Conservation (phyloP, 2,329 filamentous ascomycete genomes). For the Pochonia chlamydosporia region DNA sequence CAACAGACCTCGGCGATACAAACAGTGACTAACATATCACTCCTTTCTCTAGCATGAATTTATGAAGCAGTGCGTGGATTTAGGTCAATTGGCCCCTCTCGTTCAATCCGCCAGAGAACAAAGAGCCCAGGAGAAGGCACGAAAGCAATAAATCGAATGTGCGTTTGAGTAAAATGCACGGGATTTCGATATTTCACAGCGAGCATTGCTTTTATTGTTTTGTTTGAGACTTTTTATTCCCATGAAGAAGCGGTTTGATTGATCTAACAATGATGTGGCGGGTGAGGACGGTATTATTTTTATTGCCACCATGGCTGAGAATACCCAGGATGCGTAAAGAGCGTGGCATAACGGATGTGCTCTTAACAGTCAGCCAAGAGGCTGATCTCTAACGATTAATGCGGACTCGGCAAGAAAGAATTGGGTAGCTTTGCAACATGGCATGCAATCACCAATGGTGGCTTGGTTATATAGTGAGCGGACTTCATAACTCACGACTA, state of each 20-base stretch:
- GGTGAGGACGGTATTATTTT: background rate
- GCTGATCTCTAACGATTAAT: background rate
- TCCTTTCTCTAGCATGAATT: conserved; percentile 63
- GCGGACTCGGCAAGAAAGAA: background rate
- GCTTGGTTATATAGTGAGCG: background rate
- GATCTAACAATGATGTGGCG: background rate
- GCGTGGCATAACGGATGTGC: background rate
- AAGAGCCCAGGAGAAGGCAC: conserved; percentile 76
- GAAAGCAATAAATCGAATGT: conserved; percentile 40
- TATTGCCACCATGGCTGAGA: conserved; percentile 1
- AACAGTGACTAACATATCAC: conserved; percentile 3
- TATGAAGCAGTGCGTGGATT: conserved; percentile 69
- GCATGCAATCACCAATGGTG: background rate
- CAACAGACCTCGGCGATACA: background rate
- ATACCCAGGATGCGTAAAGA: background rate
- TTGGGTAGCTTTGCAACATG: conserved; percentile 3
- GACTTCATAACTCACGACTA: background rate
- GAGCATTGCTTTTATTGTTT: conserved; percentile 6
- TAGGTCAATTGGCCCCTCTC: conserved; percentile 75
- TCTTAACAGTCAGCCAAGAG: background rate
- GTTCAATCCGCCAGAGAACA: conserved; percentile 82
- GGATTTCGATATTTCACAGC: conserved; percentile 5
- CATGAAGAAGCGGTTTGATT: background rate
- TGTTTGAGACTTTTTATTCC: background rate
- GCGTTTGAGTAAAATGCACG: background rate